Percentiles rank a stretch among this genome's conserved stretches.
Evolutionary conservation across 257 asterid species (phyloP).

Genomic region (Hygrophila difformis): DNA sequence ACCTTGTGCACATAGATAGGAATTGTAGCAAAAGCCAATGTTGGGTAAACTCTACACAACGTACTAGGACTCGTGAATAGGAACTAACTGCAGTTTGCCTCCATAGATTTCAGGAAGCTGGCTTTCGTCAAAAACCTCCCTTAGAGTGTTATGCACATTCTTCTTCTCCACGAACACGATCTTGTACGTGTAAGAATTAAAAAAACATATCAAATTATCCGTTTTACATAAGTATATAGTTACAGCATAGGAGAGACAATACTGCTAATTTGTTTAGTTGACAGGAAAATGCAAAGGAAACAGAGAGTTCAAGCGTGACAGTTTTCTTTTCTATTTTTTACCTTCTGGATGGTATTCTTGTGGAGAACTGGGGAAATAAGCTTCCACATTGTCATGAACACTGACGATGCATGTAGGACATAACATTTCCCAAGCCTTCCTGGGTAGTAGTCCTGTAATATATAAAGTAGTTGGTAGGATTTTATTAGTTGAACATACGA

Average conservation of each 20-base stretch:
- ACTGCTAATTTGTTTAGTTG: too few relatives aligned
- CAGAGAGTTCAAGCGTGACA: background rate
- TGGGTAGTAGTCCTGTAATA: slow-evolving; percentile 71
- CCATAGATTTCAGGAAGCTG: slow-evolving; percentile 81
- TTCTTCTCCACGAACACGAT: slow-evolving; percentile 62
- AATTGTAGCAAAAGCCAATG: too few relatives aligned
- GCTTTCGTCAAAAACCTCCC: slow-evolving; percentile 58
- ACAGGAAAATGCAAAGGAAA: too few relatives aligned
- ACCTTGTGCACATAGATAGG: too few relatives aligned
- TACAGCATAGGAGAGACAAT: too few relatives aligned
- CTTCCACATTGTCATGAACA: slow-evolving; percentile 67
- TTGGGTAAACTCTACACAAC: too few relatives aligned
- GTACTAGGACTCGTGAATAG: slow-evolving; percentile 46
- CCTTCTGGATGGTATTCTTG: slow-evolving; percentile 69
- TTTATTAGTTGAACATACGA: too few relatives aligned
- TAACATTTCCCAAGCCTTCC: slow-evolving; percentile 68
- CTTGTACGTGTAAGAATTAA: slow-evolving; percentile 18
- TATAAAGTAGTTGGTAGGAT: too few relatives aligned
- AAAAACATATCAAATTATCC: background rate
- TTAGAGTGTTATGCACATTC: slow-evolving; percentile 37
- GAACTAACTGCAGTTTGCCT: slow-evolving; percentile 66
- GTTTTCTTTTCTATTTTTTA: slow-evolving; percentile 3
- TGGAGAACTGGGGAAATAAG: slow-evolving; percentile 67
- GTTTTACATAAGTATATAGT: background rate
- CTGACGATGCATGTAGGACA: slow-evolving; percentile 47